Evolutionary conservation across 768 basidiomycete genomes (phyloP), one percentile per base, ranked within the genome.

Genomic region (Tricholoma furcatifolium): DNA sequence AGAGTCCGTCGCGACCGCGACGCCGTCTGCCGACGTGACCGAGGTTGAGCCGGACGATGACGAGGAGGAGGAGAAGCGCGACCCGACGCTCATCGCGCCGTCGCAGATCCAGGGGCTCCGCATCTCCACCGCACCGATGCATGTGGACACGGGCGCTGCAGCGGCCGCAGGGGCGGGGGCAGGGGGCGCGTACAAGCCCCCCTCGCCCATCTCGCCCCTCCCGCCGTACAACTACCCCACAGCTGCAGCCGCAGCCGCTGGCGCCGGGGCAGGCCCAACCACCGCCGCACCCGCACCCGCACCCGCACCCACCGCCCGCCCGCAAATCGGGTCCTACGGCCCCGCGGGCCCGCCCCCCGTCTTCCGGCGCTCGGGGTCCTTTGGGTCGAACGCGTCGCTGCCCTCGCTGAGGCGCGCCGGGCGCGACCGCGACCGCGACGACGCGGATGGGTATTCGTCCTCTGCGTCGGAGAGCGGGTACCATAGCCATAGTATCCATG

Each of bases 41-140:
- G 60, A 60, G 8, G 46, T 47, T 0, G 51, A 45, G 55, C 62
- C 53, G 12, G 39, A 46, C 14, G 43, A 32, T 58, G 15, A 56
- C 41, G 27, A 60, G 32, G 5, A 41, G 40, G 15, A 56, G 39
- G 27, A 60, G 32, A 4, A 41, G 40, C 38, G 55, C 49, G 35
- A 56, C 32, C 41, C 46, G 36, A 55, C 64, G 31, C 50, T 71
- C 32, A 65, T 73, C 12, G 56, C 66, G 12, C 71, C 72, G 18
- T 62, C 70, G 4, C 75, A 78, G 53, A 78, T 85, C 34, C 82
- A 84, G 46, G 83, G 84, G 9, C 64, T 86, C 58, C 74, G 80
- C 55, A 80, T 85, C 44, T 75, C 73, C 30, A 85, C 80, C 0
- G 60, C 70, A 0, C 72, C 75, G 6, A 53, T 69, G 6, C 6